Conservation (phyloP, 371 early-diverging fungal genomes). For the Conidiobolus incongruus region DNA sequence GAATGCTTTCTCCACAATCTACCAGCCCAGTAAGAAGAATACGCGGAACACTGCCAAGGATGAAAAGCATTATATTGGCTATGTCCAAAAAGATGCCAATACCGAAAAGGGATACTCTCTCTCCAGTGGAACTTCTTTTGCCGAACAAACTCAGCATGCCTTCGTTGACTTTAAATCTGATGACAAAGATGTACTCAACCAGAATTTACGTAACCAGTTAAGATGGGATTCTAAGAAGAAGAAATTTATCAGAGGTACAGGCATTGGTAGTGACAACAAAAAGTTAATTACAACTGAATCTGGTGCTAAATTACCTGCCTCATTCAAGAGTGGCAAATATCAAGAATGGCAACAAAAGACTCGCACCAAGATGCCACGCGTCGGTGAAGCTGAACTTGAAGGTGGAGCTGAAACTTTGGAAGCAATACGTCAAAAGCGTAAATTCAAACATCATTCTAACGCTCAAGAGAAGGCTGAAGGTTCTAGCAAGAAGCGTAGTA, state of each 20-base stretch:
- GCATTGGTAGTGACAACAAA: constrained; percentile 86
- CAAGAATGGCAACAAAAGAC: constrained; percentile 78
- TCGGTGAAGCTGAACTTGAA: constrained; percentile 62
- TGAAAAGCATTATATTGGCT: constrained; percentile 72
- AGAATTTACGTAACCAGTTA: constrained; percentile 24
- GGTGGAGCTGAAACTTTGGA: constrained; percentile 8
- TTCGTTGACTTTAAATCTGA: constrained; percentile 66
- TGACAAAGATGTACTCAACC: constrained; percentile 34
- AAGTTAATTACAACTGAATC: constrained; percentile 82
- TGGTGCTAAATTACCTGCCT: constrained; percentile 73
- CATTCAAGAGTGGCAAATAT: constrained; percentile 63
- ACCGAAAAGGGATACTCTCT: constrained; percentile 84
- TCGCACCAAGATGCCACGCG: constrained; percentile 46
- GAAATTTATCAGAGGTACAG: constrained; percentile 57
- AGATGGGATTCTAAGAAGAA: constrained; percentile 91
- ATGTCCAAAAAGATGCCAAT: constrained; percentile 61
- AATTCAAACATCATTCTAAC: constrained; percentile 16
- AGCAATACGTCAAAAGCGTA: constrained; percentile 23
- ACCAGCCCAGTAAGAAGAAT: neutral
- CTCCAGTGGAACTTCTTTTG: constrained; percentile 41
- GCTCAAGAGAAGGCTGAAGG: constrained; percentile 10
- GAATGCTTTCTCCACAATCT: constrained; percentile 6
- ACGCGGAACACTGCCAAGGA: constrained; percentile 38
- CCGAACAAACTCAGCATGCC: constrained; percentile 55
- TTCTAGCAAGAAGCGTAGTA: constrained; percentile 15